These are phyloP conservation scores for Actinomortierella ambigua DNA, from an alignment of 371 early-diverging fungal genomes.

Conservation along the genomic window DNA sequence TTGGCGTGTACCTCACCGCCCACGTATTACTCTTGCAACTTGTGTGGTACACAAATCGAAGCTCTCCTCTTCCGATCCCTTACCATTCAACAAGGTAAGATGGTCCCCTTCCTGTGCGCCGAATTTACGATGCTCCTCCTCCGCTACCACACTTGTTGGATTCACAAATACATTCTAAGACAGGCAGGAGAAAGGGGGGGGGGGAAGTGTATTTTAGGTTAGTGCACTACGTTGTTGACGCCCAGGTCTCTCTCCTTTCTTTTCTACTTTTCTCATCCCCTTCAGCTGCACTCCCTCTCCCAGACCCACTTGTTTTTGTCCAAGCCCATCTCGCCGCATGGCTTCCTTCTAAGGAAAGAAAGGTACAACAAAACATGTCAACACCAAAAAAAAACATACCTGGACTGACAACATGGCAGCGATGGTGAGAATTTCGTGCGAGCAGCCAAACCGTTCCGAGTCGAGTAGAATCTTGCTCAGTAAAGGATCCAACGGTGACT, in stretches of 20 bases:
- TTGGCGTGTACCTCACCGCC: no score
- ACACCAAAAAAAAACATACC: conserved; percentile 28
- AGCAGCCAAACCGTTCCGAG: conserved; percentile 69
- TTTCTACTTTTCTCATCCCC: conserved; percentile 1
- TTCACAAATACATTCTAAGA: conserved; percentile 65
- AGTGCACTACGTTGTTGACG: conserved; percentile 10
- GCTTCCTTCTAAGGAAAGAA: no score
- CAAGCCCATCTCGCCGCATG: conserved; percentile 1
- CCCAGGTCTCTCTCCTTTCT: background rate
- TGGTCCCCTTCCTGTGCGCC: conserved; percentile 87
- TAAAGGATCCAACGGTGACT: conserved; percentile 82
- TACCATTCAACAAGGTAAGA: conserved; percentile 74
- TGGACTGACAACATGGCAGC: conserved; percentile 86
- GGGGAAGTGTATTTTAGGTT: no score
- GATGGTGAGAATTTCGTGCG: conserved; percentile 81
- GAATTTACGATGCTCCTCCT: conserved; percentile 73
- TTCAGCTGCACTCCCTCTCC: background rate
- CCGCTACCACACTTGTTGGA: conserved; percentile 56
- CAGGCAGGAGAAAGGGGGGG: no score
- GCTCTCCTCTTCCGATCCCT: background rate
- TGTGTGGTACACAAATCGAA: no score
- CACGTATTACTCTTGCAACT: no score
- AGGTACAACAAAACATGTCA: no score
- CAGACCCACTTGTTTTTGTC: no score
- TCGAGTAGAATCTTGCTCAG: conserved; percentile 75